Evolutionary conservation across 352 stramenopile genomes (phyloP).

Genomic region (Pythium biforme): DNA sequence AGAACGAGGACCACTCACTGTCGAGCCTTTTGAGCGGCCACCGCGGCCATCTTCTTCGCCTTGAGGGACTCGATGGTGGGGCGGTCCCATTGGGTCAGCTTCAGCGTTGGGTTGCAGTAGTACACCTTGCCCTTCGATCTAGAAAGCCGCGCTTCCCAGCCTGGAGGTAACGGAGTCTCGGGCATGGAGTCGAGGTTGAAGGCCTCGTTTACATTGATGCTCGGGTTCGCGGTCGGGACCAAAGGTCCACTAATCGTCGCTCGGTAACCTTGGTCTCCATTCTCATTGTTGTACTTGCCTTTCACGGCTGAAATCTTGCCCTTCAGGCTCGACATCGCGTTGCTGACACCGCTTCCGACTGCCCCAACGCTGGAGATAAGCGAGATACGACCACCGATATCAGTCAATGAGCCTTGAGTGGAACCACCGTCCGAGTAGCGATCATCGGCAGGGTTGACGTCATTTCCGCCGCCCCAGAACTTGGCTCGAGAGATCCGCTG

Average conservation of each 20-base stretch:
- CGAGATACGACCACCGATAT: slow-evolving; percentile 49
- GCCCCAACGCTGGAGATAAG: slow-evolving; percentile 69
- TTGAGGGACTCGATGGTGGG: slow-evolving; percentile 64
- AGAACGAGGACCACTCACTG: slow-evolving; percentile 25
- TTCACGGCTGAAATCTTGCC: slow-evolving; percentile 71
- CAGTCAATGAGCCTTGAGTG: slow-evolving; percentile 25
- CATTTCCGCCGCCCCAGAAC: slow-evolving; percentile 50
- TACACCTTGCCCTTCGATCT: slow-evolving; percentile 86
- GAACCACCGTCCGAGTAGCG: slow-evolving; percentile 49
- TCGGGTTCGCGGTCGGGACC: slow-evolving; percentile 11
- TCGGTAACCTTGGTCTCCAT: slow-evolving; percentile 21
- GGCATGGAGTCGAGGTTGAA: slow-evolving; percentile 71
- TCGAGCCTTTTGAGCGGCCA: slow-evolving; percentile 39
- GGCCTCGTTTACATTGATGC: slow-evolving; percentile 38
- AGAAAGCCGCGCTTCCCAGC: slow-evolving; percentile 79
- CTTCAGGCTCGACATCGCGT: slow-evolving; percentile 74
- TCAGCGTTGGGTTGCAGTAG: slow-evolving; percentile 76
- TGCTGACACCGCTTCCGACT: slow-evolving; percentile 35
- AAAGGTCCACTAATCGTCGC: slow-evolving; percentile 19
- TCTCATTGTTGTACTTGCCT: slow-evolving; percentile 78
- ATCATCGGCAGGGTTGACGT: slow-evolving; percentile 38
- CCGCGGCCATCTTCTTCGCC: slow-evolving; percentile 51
- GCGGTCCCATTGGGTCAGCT: slow-evolving; percentile 84
- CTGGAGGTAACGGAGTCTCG: slow-evolving; percentile 53
- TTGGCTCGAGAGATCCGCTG: slow-evolving; percentile 61